A percentile compares a stretch with the other conserved stretches of the same genome.
phyloP scores from a whole-genome alignment of 208 protist genomes.

The Kentomonas sorsogonicus region DNA sequence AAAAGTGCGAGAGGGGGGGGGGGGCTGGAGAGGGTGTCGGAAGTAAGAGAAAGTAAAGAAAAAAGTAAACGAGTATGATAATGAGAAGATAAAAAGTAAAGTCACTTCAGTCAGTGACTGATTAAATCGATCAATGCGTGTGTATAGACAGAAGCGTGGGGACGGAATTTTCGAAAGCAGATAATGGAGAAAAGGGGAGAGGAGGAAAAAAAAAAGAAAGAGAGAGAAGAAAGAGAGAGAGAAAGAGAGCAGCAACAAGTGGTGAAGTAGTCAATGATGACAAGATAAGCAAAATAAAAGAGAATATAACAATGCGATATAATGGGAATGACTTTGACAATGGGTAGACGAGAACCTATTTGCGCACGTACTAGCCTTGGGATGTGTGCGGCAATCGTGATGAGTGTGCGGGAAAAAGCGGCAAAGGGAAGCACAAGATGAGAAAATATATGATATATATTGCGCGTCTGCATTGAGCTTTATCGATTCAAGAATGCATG shows the following conservation, averaged over 20 bases:
- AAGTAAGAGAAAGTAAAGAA: slow-evolving; percentile 8
- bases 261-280: neutral
- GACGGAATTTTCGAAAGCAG: neutral
- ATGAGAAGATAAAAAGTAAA: slow-evolving; percentile 17
- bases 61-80: slow-evolving; percentile 10
- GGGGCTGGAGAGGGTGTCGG: slow-evolving; percentile 11
- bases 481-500: too few species aligned
- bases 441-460: too few species aligned
- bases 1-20: too few species aligned
- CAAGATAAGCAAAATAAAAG: neutral
- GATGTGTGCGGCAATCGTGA: too few species aligned
- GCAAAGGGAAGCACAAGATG: too few species aligned
- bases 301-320: neutral
- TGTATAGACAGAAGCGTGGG: neutral
- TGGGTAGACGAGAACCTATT: neutral
- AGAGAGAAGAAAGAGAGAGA: slow-evolving; percentile 10
- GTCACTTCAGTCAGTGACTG: neutral
- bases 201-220: slow-evolving; percentile 16
- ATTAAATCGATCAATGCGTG: neutral
- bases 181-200: neutral
- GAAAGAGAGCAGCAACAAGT: slow-evolving; percentile 3
- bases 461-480: too few species aligned
- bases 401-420: too few species aligned
- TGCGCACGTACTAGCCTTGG: too few species aligned
- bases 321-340: neutral